A percentile compares a stretch with the other conserved stretches of the same genome.
Evolutionary conservation across 148 eudicot genomes (phyloP).

Genomic region (Fallopia convolvulus): DNA sequence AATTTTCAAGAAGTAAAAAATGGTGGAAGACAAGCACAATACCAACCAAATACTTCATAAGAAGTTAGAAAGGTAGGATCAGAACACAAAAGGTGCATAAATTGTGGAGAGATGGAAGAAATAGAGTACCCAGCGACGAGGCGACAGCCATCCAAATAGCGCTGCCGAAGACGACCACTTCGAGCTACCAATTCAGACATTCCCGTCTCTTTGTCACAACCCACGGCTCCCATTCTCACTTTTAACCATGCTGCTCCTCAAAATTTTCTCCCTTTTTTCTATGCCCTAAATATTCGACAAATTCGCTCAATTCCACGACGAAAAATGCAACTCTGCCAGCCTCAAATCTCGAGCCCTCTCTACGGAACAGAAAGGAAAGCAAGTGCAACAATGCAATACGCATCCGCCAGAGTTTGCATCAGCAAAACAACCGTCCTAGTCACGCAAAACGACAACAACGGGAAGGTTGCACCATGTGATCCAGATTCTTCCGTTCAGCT

Average conservation of each 20-base stretch:
- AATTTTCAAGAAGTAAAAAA: not conserved
- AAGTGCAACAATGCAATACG: slow-evolving; percentile 5
- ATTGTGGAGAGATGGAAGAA: not conserved
- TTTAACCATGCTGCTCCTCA: slow-evolving; percentile 17
- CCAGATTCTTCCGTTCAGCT: slow-evolving; percentile 9
- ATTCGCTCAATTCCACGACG: slow-evolving; percentile 2
- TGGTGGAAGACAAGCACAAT: not conserved
- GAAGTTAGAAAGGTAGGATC: not conserved
- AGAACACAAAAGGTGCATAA: not conserved
- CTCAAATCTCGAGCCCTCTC: not conserved
- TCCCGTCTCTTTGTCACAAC: slow-evolving; percentile 14
- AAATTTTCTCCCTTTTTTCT: slow-evolving; percentile 18
- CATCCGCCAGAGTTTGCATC: slow-evolving; percentile 7
- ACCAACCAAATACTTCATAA: not conserved
- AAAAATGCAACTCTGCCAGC: slow-evolving; percentile 15
- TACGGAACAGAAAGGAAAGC: not conserved
- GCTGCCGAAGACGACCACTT: slow-evolving; percentile 82
- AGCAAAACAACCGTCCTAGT: slow-evolving; percentile 1
- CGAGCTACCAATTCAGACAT: slow-evolving; percentile 94
- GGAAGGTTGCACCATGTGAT: slow-evolving; percentile 10
- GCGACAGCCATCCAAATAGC: slow-evolving; percentile 70
- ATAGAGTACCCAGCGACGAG: slow-evolving; percentile 67
- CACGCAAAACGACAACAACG: not conserved
- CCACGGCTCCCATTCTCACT: slow-evolving; percentile 17
- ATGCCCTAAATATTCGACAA: slow-evolving; percentile 13